Base-by-base conservation (phyloP, 495 filamentous ascomycete species). In the Sporormia fimetaria region DNA sequence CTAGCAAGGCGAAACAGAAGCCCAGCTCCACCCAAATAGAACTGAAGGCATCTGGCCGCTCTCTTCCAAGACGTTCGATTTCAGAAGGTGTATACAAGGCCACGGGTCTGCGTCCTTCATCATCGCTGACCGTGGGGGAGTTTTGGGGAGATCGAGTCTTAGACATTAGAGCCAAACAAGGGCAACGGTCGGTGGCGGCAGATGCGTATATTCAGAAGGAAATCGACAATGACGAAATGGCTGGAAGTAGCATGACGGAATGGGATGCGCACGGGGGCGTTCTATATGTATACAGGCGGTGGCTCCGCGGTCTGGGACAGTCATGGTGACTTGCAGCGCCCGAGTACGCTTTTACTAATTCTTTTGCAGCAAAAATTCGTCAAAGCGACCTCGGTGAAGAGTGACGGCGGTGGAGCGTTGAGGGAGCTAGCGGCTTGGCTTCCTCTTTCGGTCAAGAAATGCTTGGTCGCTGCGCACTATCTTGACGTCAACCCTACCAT, bases 1-100 rank as follows among this genome's bases (percentile, higher is more conserved):
- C 74, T 17, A 78, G 65, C 26, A 90, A 68, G 0, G 81, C 78
- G 46, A 80, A 73, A 54, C 76, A 73, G 51, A 90, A 93, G 3
- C 73, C 69, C 12, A 77, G 49, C 55, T 92, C 85, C 2, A 69
- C 59, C 59, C 71, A 72, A 22, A 66, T 42, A 20, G 69, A 72
- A 7, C 60, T 49, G 52, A 93, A 87, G n/a, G 56, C 61, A 6
- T 67, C 66, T 2, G 85, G 85, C 30, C 85, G 65, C 47, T 85
- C 66, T 37, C 80, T 69, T 22, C 83, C 85, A 0, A 90, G 63
- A 8, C 69, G 67, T 37, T 86, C 81, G 36, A 88, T 63, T 24
- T 44, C 47, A 2, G 40, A 40, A 3, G 40, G 32, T 3, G 40
- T 35, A 41, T 51, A 47, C 2, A 33, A 40, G 14, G 6, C 5